Evolutionary conservation across 768 basidiomycete species (phyloP), one percentile per base, ranked within the genome.

Genomic region (Russula sp.): DNA sequence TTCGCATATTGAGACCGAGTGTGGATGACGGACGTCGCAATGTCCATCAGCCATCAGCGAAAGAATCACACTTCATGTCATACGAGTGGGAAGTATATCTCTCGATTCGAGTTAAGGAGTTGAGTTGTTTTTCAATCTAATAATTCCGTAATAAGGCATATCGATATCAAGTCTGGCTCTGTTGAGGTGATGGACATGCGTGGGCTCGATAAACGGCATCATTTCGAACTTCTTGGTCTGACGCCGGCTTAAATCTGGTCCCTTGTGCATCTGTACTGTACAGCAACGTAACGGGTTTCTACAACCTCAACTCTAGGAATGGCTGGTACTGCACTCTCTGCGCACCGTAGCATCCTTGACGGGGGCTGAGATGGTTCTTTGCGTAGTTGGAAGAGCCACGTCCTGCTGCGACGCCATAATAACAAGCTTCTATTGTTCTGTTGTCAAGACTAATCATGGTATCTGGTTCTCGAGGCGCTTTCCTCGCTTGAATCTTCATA

Each of bases 381-480:
- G 11, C 6, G 22, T 16, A n/a, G 11, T 26, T n/a, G 20, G 11
- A 26, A 28, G 10, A 20, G 18, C 38, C 42, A 54, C 46, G 24
- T 22, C 54, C 14, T 32, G 28, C 54, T n/a, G 40, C 52, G 54
- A 26, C 28, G n/a, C 32, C 57, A 38, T 63, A 54, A 46, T 22
- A 22, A 44, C 42, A 52, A n/a, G 32, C 42, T 51, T 53, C 57
- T 36, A 42, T 51, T 24, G 36, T 51, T 53, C 57, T 36, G 50
- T 51, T 24, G 36, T n/a, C 51, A 54, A 24, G 44, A 40, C 53
- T 51, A 36, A 53, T 11, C 50, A 24, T 32, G n/a, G 22, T 26
- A 22, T 34, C 53, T 11, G 24, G 44, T 54, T 48, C 14, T 30
- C 16, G 28, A 22, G 52, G 58, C 46, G 44, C 18, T 18, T 44